Evolutionary conservation across 2,329 filamentous ascomycete genomes (phyloP), one percentile per base, ranked within the genome.

Genomic region (Arthrobotrys entomopaga): DNA sequence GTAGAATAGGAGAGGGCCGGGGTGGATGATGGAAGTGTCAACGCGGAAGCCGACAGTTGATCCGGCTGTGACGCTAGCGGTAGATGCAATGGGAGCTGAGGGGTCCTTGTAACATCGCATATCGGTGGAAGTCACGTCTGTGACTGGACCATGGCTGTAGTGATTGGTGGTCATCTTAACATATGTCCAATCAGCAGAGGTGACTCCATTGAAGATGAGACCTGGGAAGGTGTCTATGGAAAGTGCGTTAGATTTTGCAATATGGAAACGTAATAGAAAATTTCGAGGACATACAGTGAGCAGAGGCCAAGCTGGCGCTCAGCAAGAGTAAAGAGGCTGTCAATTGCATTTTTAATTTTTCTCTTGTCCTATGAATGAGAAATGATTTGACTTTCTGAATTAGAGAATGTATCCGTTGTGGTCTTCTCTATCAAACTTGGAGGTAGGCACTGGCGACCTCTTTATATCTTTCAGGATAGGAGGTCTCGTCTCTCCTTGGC

Each of bases 91-190:
- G 2, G 79, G 78, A 13, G 79, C 80, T 48, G 80, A 77, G 2
- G 82, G 81, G 26, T 81, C 81, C 65, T 81, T 80, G 79, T 85
- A 85, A 79, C 83, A 85, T 56, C 83, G 80, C 65, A 82, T 77
- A 77, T 83, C 78, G 24, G 78, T 76, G 26, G 81, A 82, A 58
- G 79, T 81, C 43, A 83, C 78, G 63, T 83, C 82, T 49, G 78
- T 79, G 74, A 84, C 77, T 58, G 82, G 82, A 8, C 81, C 82
- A 80, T 84, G 83, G 46, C 61, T 76, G 59, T 75, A 75, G 5
- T 59, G 46, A 66, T 78, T 78, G 19, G 80, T 82, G 77, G 83
- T 83, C 67, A 77, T 79, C 75, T 85, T 84, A 77, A 86, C 83
- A 80, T 85, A 86, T 50, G 81, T 80, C 79, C 82, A 84, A 64